Base-by-base conservation (phyloP, 495 filamentous ascomycete genomes). In the Jackrogersella multiformis region DNA sequence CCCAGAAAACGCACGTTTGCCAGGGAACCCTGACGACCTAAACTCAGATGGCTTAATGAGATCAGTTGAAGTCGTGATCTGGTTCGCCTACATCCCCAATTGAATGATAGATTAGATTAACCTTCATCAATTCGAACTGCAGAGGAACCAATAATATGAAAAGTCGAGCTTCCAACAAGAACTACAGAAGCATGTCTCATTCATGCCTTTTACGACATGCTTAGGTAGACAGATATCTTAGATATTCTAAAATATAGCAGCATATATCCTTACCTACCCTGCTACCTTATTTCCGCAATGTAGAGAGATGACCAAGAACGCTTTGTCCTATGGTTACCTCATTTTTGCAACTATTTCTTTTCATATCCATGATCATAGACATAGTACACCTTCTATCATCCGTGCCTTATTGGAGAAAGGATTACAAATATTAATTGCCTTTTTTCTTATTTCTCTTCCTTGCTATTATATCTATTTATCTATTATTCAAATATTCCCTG, bases 1-100 rank as follows among this genome's bases (percentile, higher is more conserved):
- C 58, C 65, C 65, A 68, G 57, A 34, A 63, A 34, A 68, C 63
- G 58, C 52, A 56, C 9, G 64, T 48, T 26, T 30, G 26, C 45
- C 41, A 24, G 28, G 54, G 55, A 44, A 36, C 64, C 64, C 35
- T 55, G 41, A 15, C 10, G 10, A 15, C 18, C 20, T 28, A 54
- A 35, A 32, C 30, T 41, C 13, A 56, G 44, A 39, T 63, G 23
- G 36, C 46, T 53, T 51, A n/a, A 21, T 52, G 30, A 65, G 62
- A 65, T 65, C 62, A 38, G 39, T 54, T 13, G 54, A 59, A 49
- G 9, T 39, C 46, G 46, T 53, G 26, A 53, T 53, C 32, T 53
- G 32, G 49, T 53, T 53, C 30, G 34, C 34, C 41, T 51, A 21
- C 12, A 26, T 24, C 30, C 26, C 41, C 61, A 56, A 49, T 34